Percentiles rank a stretch among this genome's conserved stretches.
Evolutionary conservation across 1,139 yeast genomes (phyloP).

Genomic region (Debaryomyces robertsiae): DNA sequence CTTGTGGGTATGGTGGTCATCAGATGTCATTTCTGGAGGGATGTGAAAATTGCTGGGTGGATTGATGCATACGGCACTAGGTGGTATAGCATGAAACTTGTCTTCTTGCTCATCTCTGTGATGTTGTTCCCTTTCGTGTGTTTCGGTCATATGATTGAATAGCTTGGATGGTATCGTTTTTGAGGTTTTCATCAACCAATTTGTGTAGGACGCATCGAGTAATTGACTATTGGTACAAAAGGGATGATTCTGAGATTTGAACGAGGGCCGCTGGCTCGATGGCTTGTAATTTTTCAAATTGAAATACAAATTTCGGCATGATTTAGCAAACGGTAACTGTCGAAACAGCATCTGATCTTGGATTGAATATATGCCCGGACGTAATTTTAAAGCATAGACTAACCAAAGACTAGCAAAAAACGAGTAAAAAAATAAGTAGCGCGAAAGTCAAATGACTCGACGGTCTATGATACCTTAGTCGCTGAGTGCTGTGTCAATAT

Average conservation of each 20-base stretch:
- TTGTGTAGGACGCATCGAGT: conserved; percentile 27
- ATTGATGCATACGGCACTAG: conserved; percentile 4
- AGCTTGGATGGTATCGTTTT: conserved; percentile 14
- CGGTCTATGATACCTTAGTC: too few species aligned
- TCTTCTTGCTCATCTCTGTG: conserved; percentile 8
- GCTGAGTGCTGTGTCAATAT: background rate
- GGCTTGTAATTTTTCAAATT: conserved; percentile 24
- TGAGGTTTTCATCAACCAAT: conserved; percentile 27
- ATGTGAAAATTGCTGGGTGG: conserved; percentile 2
- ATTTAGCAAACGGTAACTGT: conserved; percentile 24
- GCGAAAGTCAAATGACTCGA: background rate
- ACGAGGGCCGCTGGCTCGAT: conserved; percentile 20
- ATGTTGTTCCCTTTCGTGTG: conserved; percentile 7
- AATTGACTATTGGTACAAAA: conserved; percentile 30
- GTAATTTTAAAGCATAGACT: conserved; percentile 3
- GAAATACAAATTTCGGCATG: conserved; percentile 24
- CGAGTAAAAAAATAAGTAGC: conserved; percentile 2
- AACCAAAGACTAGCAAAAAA: conserved; percentile 4
- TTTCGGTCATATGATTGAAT: conserved; percentile 11
- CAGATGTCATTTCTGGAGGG: conserved; percentile 7
- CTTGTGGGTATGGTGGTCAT: conserved; percentile 7
- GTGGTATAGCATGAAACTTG: conserved; percentile 6
- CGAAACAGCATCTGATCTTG: conserved; percentile 22
- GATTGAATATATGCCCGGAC: conserved; percentile 4
- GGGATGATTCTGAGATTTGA: conserved; percentile 26